Evolutionary conservation across 2,329 filamentous ascomycete species (phyloP).

Genomic region (Aspergillus novoparasiticus): DNA sequence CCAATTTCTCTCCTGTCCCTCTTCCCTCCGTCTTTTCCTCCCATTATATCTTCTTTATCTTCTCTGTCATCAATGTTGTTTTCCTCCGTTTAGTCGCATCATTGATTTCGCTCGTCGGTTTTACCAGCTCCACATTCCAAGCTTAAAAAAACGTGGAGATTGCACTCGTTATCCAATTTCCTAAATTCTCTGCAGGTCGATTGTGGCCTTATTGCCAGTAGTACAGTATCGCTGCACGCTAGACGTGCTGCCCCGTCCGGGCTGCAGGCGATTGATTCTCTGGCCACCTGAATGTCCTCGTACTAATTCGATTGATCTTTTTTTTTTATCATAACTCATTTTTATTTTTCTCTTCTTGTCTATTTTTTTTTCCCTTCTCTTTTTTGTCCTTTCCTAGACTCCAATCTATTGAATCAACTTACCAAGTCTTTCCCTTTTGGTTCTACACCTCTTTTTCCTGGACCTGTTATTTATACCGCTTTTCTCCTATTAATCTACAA

Average conservation of each 20-base stretch:
- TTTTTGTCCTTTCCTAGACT: constrained; percentile 8
- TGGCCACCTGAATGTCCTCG: constrained; percentile 19
- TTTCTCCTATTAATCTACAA: background rate
- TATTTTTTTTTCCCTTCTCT: constrained; percentile 6
- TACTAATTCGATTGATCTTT: constrained; percentile 4
- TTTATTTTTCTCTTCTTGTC: constrained; percentile 3
- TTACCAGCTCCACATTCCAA: constrained; percentile 2
- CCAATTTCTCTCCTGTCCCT: constrained; percentile 4
- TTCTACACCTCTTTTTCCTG: background rate
- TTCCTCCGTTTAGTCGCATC: background rate
- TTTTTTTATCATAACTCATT: constrained; percentile 12
- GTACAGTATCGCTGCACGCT: constrained; percentile 24
- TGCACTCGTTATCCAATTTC: constrained; percentile 5
- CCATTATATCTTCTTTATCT: background rate
- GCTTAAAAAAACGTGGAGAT: constrained; percentile 2
- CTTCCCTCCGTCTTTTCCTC: background rate
- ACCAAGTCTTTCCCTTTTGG: constrained; percentile 5
- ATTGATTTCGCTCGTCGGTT: background rate
- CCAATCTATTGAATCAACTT: constrained; percentile 5
- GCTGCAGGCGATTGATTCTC: constrained; percentile 24
- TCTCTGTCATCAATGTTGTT: background rate
- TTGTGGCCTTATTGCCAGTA: constrained; percentile 11
- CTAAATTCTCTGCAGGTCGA: constrained; percentile 1
- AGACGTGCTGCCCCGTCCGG: constrained; percentile 24
- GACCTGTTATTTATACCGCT: constrained; percentile 4